Percentiles rank a stretch among this genome's conserved stretches.
These are phyloP conservation scores for Phytopythium chamaehyphon DNA, from an alignment of 352 stramenopile genomes.

Conservation along the genomic window DNA sequence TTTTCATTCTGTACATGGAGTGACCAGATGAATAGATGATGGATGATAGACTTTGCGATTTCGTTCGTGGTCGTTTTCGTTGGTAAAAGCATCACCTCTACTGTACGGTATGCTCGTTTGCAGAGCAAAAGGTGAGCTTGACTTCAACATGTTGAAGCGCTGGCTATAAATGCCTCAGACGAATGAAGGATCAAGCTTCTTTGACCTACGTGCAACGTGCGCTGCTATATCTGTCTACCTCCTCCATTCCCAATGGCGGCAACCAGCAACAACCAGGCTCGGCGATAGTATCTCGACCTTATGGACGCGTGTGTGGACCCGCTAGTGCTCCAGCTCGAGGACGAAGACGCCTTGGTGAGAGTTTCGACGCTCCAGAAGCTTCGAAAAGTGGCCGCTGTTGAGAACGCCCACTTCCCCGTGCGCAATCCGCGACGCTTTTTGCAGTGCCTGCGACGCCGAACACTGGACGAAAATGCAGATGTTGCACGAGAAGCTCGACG, in stretches of 20 bases:
- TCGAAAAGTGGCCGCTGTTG: slow-evolving; percentile 58
- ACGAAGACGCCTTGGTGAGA: slow-evolving; percentile 53
- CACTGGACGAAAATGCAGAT: slow-evolving; percentile 38
- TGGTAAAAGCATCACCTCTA: too few relatives aligned
- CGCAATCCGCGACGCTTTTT: slow-evolving; percentile 70
- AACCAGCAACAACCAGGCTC: background rate
- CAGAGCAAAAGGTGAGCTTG: too few relatives aligned
- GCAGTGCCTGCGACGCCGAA: slow-evolving; percentile 57
- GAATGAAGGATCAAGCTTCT: too few relatives aligned
- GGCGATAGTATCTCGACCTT: background rate
- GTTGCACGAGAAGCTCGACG: slow-evolving; percentile 51
- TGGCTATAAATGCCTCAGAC: too few relatives aligned
- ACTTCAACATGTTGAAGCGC: too few relatives aligned
- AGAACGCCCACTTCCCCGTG: slow-evolving; percentile 60
- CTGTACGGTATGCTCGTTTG: too few relatives aligned
- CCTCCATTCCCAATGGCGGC: slow-evolving; percentile 2
- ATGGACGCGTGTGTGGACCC: slow-evolving; percentile 66
- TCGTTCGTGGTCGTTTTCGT: too few relatives aligned
- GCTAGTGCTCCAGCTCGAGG: slow-evolving; percentile 77
- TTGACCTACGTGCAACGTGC: too few relatives aligned
- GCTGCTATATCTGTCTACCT: background rate
- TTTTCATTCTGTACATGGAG: slow-evolving; percentile 3
- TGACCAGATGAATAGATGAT: too few relatives aligned
- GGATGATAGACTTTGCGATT: slow-evolving; percentile 4
- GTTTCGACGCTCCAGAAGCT: slow-evolving; percentile 56